Conservation (phyloP, 83 land plant species). For the Picea mariana region DNA sequence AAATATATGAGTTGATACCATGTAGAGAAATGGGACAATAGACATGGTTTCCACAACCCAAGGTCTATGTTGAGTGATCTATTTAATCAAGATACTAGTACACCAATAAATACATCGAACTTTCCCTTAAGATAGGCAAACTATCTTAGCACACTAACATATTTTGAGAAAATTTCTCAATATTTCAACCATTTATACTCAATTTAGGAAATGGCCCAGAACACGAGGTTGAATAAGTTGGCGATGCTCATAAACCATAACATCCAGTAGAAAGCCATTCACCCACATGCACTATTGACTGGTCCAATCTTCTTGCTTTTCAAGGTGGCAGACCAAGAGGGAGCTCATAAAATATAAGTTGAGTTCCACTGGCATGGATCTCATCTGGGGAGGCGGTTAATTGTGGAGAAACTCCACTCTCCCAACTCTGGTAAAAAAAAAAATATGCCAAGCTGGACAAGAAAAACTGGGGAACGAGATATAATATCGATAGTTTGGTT, state of each 20-base stretch:
- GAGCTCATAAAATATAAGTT: conserved; percentile 32
- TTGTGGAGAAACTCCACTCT: conserved; percentile 57
- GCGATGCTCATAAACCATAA: conserved; percentile 30
- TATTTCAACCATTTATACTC: no score
- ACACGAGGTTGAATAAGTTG: conserved; percentile 30
- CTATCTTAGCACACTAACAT: no score
- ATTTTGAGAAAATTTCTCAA: no score
- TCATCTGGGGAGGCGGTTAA: conserved; percentile 33
- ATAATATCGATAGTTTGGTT: conserved; percentile 18
- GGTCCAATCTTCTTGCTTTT: not conserved
- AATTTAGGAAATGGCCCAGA: conserved; percentile 19
- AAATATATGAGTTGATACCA: no score
- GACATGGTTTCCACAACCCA: no score
- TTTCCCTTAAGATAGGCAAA: no score
- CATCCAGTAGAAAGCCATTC: conserved; percentile 60
- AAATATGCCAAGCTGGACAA: conserved; percentile 52
- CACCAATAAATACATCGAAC: no score
- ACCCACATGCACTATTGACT: not conserved
- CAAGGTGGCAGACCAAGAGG: conserved; percentile 31
- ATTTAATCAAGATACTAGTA: no score
- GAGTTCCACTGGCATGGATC: conserved; percentile 34
- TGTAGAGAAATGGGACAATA: no score
- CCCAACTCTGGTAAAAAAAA: conserved; percentile 49
- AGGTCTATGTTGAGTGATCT: no score
- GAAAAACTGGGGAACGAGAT: conserved; percentile 39